phyloP scores from a whole-genome alignment of 768 basidiomycete genomes.

The Dentipellis fragilis region DNA sequence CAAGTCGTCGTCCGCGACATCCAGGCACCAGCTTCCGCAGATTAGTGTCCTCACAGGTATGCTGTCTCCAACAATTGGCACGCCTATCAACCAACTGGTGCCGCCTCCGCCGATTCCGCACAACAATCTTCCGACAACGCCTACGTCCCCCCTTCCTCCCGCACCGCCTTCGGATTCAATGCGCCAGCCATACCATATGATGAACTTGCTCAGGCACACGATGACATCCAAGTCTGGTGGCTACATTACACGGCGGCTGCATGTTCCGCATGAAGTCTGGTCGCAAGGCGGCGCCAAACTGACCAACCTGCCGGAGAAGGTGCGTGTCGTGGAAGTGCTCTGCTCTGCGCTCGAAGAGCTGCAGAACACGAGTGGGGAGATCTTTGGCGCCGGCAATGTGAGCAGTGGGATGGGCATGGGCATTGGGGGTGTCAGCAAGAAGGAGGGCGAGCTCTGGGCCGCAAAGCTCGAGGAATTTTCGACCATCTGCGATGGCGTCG shows the following conservation, averaged over 20 bases:
- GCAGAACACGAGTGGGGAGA: slow-evolving; percentile 57
- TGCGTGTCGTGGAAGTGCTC: slow-evolving; percentile 74
- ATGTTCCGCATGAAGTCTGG: slow-evolving; percentile 88
- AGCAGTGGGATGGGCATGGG: slow-evolving; percentile 66
- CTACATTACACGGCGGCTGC: slow-evolving; percentile 76
- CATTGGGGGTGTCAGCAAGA: slow-evolving; percentile 65
- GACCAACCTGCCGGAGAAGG: slow-evolving; percentile 71
- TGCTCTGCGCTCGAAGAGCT: slow-evolving; percentile 74
- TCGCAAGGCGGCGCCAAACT: slow-evolving; percentile 85
- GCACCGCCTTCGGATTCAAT: slow-evolving; percentile 61
- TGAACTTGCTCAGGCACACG: slow-evolving; percentile 68
- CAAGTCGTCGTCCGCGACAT: slow-evolving; percentile 50
- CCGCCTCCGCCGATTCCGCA: slow-evolving; percentile 40
- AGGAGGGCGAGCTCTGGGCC: slow-evolving; percentile 74
- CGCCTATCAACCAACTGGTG: slow-evolving; percentile 23
- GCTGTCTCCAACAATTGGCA: slow-evolving; percentile 27
- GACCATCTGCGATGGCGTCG: slow-evolving; percentile 67
- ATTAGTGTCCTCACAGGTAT: slow-evolving; percentile 44
- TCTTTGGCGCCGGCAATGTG: slow-evolving; percentile 72
- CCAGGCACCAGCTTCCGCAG: slow-evolving; percentile 40
- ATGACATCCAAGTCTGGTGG: slow-evolving; percentile 79
- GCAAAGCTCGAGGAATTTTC: slow-evolving; percentile 74
- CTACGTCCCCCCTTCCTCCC: slow-evolving; percentile 70
- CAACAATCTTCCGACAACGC: slow-evolving; percentile 58
- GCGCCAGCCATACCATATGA: slow-evolving; percentile 85